phyloP scores from a whole-genome alignment of 495 filamentous ascomycete species.

The Aspergillus wentii region DNA sequence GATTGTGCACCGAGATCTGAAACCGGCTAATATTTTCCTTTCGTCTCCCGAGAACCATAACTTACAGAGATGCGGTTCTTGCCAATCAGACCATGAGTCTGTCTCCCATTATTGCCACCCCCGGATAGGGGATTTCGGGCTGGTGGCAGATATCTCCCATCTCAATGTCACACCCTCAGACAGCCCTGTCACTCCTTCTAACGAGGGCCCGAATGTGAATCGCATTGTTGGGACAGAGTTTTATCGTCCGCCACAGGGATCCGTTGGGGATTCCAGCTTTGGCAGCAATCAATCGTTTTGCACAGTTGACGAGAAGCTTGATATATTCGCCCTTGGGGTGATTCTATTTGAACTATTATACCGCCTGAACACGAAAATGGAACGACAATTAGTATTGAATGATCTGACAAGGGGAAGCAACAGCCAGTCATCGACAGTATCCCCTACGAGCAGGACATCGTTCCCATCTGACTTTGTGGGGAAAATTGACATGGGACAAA shows the following conservation, averaged over 20 bases:
- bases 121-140: slow-evolving; percentile 51
- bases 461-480: slow-evolving; percentile 34
- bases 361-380: slow-evolving; percentile 47
- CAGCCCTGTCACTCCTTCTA: slow-evolving; percentile 11
- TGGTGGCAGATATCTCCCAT: slow-evolving; percentile 49
- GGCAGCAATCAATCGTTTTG: slow-evolving; percentile 15
- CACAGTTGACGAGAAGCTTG: slow-evolving; percentile 45
- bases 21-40: slow-evolving; percentile 68
- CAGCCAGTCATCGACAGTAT: background rate
- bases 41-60: slow-evolving; percentile 24
- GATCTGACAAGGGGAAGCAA: slow-evolving; percentile 32
- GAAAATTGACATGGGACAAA: slow-evolving; percentile 31
- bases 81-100: slow-evolving; percentile 15
- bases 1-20: slow-evolving; percentile 66
- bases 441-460: slow-evolving; percentile 6
- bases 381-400: slow-evolving; percentile 44
- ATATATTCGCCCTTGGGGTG: slow-evolving; percentile 51
- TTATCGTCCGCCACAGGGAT: slow-evolving; percentile 32
- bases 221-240: slow-evolving; percentile 44
- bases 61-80: slow-evolving; percentile 25
- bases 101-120: slow-evolving; percentile 39
- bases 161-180: slow-evolving; percentile 19
- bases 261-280: background rate
- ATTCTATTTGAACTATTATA: slow-evolving; percentile 51
- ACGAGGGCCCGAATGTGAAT: slow-evolving; percentile 18